Evolutionary conservation across 768 basidiomycete genomes (phyloP).

Genomic region (Heimioporus sp.): DNA sequence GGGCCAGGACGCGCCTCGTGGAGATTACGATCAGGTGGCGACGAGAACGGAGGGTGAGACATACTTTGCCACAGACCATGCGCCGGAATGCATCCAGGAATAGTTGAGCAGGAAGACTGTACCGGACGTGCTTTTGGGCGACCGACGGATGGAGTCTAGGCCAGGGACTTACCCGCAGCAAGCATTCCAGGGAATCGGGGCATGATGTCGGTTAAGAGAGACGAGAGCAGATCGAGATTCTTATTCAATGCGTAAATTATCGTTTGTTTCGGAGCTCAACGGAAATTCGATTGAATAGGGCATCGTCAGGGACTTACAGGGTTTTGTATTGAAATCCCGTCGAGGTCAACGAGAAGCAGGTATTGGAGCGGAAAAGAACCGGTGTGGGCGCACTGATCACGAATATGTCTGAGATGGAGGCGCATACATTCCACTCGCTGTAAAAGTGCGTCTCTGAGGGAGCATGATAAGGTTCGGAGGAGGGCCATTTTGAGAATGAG

Average conservation of each 20-base stretch:
- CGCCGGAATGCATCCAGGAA: constrained; percentile 67
- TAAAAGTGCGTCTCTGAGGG: constrained; percentile 42
- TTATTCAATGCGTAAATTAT: constrained; percentile 21
- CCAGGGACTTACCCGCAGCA: constrained; percentile 52
- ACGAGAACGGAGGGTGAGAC: constrained; percentile 23
- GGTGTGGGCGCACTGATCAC: constrained; percentile 29
- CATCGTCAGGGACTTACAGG: constrained; percentile 42
- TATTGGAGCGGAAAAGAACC: constrained; percentile 57
- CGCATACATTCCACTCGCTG: constrained; percentile 57
- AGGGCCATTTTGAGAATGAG: constrained; percentile 49
- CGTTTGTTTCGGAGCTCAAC: constrained; percentile 7
- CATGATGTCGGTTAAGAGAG: constrained; percentile 62
- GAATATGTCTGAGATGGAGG: constrained; percentile 50
- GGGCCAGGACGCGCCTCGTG: constrained; percentile 59
- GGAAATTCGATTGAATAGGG: constrained; percentile 5
- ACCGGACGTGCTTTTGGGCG: background rate
- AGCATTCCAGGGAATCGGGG: constrained; percentile 77
- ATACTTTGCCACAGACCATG: constrained; percentile 67
- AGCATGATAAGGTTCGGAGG: constrained; percentile 38
- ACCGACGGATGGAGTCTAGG: background rate
- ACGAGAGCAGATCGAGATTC: constrained; percentile 61
- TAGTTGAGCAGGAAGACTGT: constrained; percentile 74
- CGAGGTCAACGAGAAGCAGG: constrained; percentile 64
- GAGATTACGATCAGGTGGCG: constrained; percentile 6
- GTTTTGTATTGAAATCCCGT: constrained; percentile 51